These are phyloP conservation scores for Fusarium ambrosium DNA, from an alignment of 2,329 filamentous ascomycete genomes.

Conservation along the genomic window DNA sequence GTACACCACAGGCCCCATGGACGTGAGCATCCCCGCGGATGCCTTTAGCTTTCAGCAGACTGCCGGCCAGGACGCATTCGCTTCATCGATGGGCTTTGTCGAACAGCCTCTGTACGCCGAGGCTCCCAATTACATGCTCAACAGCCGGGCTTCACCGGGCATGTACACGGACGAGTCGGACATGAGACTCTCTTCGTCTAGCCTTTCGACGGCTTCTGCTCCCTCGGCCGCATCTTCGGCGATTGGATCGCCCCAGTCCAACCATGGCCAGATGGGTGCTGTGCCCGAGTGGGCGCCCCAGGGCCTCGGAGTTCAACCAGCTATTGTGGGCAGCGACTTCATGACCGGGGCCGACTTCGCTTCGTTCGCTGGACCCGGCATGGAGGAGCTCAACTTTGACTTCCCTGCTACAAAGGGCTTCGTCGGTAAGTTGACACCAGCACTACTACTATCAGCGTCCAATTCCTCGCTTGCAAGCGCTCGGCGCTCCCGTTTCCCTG, in stretches of 20 bases:
- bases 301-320: constrained; percentile 71
- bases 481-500: constrained; percentile 34
- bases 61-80: constrained; percentile 52
- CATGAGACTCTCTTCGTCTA: constrained; percentile 66
- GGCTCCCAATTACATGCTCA: constrained; percentile 58
- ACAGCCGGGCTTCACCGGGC: constrained; percentile 62
- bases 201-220: constrained; percentile 71
- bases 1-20: constrained; percentile 59
- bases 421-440: constrained; percentile 65
- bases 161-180: constrained; percentile 66
- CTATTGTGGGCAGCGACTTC: constrained; percentile 72
- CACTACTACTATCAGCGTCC: not conserved
- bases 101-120: constrained; percentile 64
- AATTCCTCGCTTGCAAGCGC: constrained; percentile 31
- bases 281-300: constrained; percentile 70
- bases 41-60: constrained; percentile 57
- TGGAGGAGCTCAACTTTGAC: constrained; percentile 67
- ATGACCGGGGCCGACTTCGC: constrained; percentile 68
- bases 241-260: constrained; percentile 76
- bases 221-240: constrained; percentile 76
- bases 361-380: constrained; percentile 61
- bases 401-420: constrained; percentile 64
- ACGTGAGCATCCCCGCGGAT: constrained; percentile 63
- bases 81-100: constrained; percentile 56
- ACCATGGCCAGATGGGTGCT: constrained; percentile 68